These are phyloP conservation scores for Citrus cavaleriei DNA, from an alignment of 345 rosid species.

Conservation along the genomic window DNA sequence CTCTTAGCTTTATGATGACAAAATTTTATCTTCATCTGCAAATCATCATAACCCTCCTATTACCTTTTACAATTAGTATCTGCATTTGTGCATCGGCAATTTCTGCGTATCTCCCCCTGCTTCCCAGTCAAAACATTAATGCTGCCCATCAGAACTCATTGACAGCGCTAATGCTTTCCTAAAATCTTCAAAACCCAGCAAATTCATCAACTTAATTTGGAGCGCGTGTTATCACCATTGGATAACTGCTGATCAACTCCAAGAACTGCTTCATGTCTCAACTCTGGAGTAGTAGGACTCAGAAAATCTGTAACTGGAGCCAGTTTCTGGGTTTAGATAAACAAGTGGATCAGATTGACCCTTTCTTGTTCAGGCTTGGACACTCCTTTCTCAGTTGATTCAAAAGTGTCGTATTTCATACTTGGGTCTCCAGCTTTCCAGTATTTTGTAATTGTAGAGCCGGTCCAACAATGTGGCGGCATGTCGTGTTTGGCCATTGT, in stretches of 20 bases:
- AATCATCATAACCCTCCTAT: background rate
- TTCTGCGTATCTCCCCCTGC: conserved; percentile 53
- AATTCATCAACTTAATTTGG: conserved; percentile 48
- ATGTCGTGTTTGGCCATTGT: conserved; percentile 47
- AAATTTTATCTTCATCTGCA: background rate
- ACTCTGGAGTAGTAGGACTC: conserved; percentile 50
- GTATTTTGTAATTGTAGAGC: conserved; percentile 54
- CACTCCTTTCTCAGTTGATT: conserved; percentile 36
- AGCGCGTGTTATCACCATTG: conserved; percentile 29
- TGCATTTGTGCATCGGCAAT: conserved; percentile 45
- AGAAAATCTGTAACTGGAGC: conserved; percentile 43
- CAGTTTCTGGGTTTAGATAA: conserved; percentile 53
- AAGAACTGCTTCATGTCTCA: conserved; percentile 42
- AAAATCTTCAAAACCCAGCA: conserved; percentile 54
- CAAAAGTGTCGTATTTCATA: conserved; percentile 35
- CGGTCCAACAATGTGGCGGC: conserved; percentile 46
- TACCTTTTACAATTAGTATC: conserved; percentile 3
- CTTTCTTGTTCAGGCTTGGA: conserved; percentile 41
- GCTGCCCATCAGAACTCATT: conserved; percentile 62
- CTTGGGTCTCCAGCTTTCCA: conserved; percentile 43
- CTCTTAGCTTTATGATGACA: conserved; percentile 3
- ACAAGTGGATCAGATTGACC: conserved; percentile 51
- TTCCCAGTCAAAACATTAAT: conserved; percentile 56
- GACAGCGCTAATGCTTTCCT: conserved; percentile 60
- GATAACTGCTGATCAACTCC: conserved; percentile 72